Evolutionary conservation across 83 land plant species (phyloP), one percentile per base, ranked within the genome.

Genomic region (Picea abies): DNA sequence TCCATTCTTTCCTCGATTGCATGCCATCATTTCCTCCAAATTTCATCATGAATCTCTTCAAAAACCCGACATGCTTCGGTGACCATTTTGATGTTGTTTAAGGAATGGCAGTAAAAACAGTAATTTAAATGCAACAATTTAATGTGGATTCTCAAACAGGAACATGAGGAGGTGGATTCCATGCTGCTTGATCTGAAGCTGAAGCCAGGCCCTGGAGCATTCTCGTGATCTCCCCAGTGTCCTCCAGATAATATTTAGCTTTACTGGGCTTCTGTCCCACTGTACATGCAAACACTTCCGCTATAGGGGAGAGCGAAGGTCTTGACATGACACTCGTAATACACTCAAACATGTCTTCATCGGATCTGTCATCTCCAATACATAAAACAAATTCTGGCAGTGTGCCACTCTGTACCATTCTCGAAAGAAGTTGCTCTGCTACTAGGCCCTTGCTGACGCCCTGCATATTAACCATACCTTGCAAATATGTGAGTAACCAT

Each of bases 331-430:
- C 66, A 17, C 56, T 80, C 63, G 78, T 29, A 79, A 93, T 88
- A 82, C 90, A 86, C 81, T 93, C 90, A 86, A 89, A 93, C 95
- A 93, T 93, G 79, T 89, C 94, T 82, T 93, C 95, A 84, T 93
- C 95, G 1, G 95, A 93, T 82, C 90, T 86, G 70, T 93, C 95
- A 84, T 93, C 94, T 3, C 95, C 95, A 61, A 93, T 85, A 82
- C 95, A 93, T 90, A 93, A 82, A 23, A 93, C 84, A 80, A 93
- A 91, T 68, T 93, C 95, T 22, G 93, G 92, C n/a, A 86, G 78
- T 11, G 44, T 83, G 17, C 89, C 88, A 19, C 52, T 35, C n/a
- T 80, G 63, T 15, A 84, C 69, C 89, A 91, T 76, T 58, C 29
- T 79, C 15, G 77, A 82, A 7, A 93, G 90, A 65, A 92, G 86